Conservation (phyloP, 805 yeast genomes). For the Candida fluviatilis region DNA sequence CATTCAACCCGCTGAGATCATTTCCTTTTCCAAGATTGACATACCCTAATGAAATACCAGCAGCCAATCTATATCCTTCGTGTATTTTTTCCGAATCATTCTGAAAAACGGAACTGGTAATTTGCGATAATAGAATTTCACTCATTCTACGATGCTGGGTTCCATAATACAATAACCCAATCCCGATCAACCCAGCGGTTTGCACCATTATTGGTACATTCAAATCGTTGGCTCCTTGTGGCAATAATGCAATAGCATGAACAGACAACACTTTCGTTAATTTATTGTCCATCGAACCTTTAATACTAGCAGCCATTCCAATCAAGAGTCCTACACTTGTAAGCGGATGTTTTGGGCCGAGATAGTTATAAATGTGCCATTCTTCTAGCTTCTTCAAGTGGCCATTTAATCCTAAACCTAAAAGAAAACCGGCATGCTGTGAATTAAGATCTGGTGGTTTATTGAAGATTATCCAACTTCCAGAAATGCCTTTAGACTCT, state of each 20-base stretch:
- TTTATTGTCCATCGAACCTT: conserved; percentile 80
- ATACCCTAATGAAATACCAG: conserved; percentile 84
- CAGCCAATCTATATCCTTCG: conserved; percentile 82
- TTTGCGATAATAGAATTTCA: conserved; percentile 68
- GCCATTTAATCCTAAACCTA: conserved; percentile 90
- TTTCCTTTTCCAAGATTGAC: conserved; percentile 77
- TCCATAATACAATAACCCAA: conserved; percentile 77
- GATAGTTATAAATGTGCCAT: conserved; percentile 92
- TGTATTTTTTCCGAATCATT: conserved; percentile 56
- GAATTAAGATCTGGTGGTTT: conserved; percentile 67
- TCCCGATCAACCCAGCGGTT: conserved; percentile 86
- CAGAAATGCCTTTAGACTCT: conserved; percentile 65
- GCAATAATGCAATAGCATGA: conserved; percentile 87
- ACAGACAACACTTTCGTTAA: conserved; percentile 88
- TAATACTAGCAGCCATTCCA: conserved; percentile 89
- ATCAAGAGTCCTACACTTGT: conserved; percentile 84
- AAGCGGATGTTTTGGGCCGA: conserved; percentile 81
- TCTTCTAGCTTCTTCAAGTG: conserved; percentile 80
- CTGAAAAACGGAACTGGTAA: conserved; percentile 49
- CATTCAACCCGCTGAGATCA: conserved; percentile 54
- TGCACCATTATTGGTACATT: conserved; percentile 82
- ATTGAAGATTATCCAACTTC: conserved; percentile 90
- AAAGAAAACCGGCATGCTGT: conserved; percentile 91
- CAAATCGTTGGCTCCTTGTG: conserved; percentile 85
- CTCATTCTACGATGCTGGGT: conserved; percentile 85